Base-by-base conservation (phyloP, 2,329 filamentous ascomycete species). In the Sclerotinia subarctica region DNA sequence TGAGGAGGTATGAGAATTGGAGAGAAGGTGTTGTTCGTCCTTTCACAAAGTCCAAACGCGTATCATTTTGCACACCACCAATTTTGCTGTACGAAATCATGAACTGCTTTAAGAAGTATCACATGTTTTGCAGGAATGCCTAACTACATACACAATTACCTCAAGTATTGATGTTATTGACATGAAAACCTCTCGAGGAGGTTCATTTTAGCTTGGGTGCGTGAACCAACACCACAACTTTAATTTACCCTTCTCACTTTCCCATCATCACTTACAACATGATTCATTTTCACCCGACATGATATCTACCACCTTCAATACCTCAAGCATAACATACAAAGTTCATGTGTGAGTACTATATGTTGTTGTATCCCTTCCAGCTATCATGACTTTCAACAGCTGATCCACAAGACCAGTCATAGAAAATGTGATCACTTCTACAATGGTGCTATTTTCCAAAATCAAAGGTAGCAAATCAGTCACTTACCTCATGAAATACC, bases 251-350 rank as follows among this genome's bases (percentile, higher is more conserved):
- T 11, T 2, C 35, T 38, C 8, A 1, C 35, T 38, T 38, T 38
- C 35, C 35, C 35, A 38, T 2, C 35, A 38, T 38, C 10, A 38
- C 10, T 38, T 32, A 32, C 7, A 32, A 32, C 32, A 5, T 32
- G 5, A 32, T 32, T 32, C 32, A 32, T 38, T 38, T 38, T 38
- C 11, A 38, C 3, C 35, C 11, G 10, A 38, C 10, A 38, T 38
- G 35, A 38, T 38, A 3, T 13, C 35, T 38, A 38, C 11, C 35
- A 38, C 10, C 35, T 38, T 3, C 51, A 53, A 53, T 32, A 0
- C 89, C 92, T 1, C 85, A 72, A 17, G 82, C 81, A 42, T 77
- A 77, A 69, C 59, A 66, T 15, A 70, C 66, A 71, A 68, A 24
- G 58, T 82, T 77, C 72, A 84, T 80, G 0, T 80, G 4, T 82